A percentile compares a stretch with the other conserved stretches of the same genome.
These are phyloP conservation scores for Capsicum rhomboideum DNA, from an alignment of 257 asterid genomes.

Conservation along the genomic window DNA sequence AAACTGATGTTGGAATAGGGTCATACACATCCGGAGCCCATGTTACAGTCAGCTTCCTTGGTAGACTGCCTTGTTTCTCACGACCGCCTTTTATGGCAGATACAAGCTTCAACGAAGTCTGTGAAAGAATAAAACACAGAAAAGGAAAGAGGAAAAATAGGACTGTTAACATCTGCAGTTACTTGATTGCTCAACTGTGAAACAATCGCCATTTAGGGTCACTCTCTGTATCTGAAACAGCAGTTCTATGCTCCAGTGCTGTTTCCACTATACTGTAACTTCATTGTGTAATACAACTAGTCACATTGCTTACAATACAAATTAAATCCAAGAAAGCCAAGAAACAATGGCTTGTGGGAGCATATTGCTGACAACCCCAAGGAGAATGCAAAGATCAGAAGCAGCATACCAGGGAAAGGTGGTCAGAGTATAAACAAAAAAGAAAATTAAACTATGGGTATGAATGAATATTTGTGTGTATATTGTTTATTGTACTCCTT, in stretches of 20 bases:
- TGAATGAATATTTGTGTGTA: neutral
- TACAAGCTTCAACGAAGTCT: constrained; percentile 29
- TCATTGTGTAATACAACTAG: neutral
- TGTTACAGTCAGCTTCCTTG: constrained; percentile 28
- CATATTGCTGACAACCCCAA: neutral
- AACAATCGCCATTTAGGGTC: constrained; percentile 1
- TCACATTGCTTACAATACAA: neutral
- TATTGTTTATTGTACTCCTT: neutral
- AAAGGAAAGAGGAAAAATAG: neutral
- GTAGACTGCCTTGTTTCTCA: constrained; percentile 26
- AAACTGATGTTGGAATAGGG: constrained; percentile 48
- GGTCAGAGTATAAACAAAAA: neutral
- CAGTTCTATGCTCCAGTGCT: neutral
- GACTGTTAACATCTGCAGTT: constrained; percentile 1
- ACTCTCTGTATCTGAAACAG: neutral
- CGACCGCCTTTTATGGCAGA: constrained; percentile 55
- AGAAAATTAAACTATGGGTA: neutral
- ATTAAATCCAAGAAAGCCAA: neutral
- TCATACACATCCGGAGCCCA: constrained; percentile 64
- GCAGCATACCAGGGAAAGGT: neutral
- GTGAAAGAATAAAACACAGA: neutral
- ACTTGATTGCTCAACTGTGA: neutral
- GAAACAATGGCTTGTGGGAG: neutral
- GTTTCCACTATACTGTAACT: neutral
- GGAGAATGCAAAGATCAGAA: neutral